These are phyloP conservation scores for Aegilops tauschii DNA, from an alignment of 176 grass and related monocot genomes.

Conservation along the genomic window DNA sequence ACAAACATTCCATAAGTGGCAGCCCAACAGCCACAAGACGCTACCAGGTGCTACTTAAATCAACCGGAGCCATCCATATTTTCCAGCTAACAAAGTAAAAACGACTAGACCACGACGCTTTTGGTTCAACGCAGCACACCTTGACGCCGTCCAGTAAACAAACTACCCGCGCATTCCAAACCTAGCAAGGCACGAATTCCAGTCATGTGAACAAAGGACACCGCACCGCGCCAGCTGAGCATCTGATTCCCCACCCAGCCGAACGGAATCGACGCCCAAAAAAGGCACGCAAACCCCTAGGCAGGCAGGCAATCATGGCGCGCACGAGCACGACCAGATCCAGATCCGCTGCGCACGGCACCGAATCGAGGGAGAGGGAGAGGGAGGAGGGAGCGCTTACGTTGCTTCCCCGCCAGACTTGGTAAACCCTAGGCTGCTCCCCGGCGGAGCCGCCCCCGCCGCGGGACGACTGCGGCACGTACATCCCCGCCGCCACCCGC, in stretches of 20 bases:
- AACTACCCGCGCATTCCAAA: neutral
- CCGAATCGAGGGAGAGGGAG: neutral
- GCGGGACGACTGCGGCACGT: conserved; percentile 54
- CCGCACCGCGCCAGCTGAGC: neutral
- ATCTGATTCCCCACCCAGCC: neutral
- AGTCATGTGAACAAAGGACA: neutral
- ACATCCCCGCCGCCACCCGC: conserved; percentile 50
- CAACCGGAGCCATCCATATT: neutral
- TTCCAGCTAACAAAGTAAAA: neutral
- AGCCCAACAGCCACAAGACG: neutral
- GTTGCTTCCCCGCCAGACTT: conserved; percentile 94
- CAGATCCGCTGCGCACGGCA: conserved; percentile 41
- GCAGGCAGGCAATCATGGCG: neutral
- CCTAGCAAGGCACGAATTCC: neutral
- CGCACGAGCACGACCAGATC: conserved; percentile 45
- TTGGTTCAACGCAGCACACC: neutral
- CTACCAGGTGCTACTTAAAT: neutral
- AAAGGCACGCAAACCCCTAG: conserved; percentile 10
- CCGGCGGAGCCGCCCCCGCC: conserved; percentile 22
- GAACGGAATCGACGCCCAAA: neutral
- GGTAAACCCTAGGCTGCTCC: conserved; percentile 78
- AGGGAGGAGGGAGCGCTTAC: conserved; percentile 48
- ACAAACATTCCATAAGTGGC: neutral
- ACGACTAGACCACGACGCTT: neutral
- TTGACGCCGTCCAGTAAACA: neutral